phyloP scores from a whole-genome alignment of 2,329 filamentous ascomycete species.

The Colletotrichum orchidophilum region DNA sequence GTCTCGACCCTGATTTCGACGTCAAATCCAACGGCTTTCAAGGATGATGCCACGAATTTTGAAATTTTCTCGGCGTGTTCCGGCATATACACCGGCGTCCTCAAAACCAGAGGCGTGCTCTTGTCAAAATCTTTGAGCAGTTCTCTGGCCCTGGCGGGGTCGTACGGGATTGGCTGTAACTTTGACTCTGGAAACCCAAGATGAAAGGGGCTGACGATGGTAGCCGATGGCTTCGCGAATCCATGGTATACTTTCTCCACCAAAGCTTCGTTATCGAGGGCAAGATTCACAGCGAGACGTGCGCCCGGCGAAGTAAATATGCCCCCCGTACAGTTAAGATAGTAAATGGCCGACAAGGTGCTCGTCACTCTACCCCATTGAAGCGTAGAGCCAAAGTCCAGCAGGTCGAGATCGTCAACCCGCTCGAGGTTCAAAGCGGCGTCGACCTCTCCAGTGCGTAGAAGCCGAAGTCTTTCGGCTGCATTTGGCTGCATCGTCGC shows the following conservation, averaged over 20 bases:
- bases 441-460: background rate
- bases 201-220: conserved; percentile 10
- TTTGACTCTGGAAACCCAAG: conserved; percentile 1
- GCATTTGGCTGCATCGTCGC: background rate
- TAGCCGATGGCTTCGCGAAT: conserved; percentile 1
- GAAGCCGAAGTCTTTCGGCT: background rate
- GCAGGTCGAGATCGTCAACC: background rate
- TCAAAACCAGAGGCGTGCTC: background rate
- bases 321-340: conserved; percentile 16
- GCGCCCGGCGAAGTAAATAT: conserved; percentile 1
- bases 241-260: conserved; percentile 9
- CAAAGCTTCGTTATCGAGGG: conserved; percentile 4
- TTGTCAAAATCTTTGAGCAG: background rate
- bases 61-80: conserved; percentile 22
- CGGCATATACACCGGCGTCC: conserved; percentile 13
- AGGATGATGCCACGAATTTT: background rate
- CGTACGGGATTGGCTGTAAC: background rate
- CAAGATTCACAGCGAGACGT: conserved; percentile 6
- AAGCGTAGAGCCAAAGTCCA: background rate
- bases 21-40: background rate
- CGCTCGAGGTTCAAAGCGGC: conserved; percentile 13
- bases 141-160: background rate
- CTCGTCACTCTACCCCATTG: conserved; percentile 12
- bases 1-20: conserved; percentile 11
- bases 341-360: conserved; percentile 20